Evolutionary conservation across 129 eudicot species (phyloP), one percentile per base, ranked within the genome.

Genomic region (Tanacetum coccineum): DNA sequence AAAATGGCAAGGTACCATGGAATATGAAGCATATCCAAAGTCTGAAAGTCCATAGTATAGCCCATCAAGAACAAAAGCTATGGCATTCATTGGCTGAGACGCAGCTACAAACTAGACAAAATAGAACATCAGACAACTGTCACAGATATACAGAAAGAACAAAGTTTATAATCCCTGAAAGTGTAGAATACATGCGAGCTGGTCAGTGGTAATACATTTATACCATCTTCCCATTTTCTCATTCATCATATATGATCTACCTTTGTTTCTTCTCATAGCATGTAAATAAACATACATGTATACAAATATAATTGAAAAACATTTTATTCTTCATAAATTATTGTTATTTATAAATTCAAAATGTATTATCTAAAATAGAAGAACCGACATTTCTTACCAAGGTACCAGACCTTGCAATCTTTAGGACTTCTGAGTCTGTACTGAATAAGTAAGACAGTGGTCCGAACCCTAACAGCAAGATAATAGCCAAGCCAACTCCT

Each of bases 1-100:
- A 67, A 51, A 13, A 44, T 49, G 26, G 22, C 40, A 75, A 19
- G 21, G 9, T 82, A 94, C 99, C 99, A 80, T 89, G 25, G 99
- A 89, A 80, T 84, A 89, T 19, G 97, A 86, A 57, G 97, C 99
- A 59, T 76, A 94, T 70, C 70, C 83, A 8, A 86, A 94, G 75
- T 94, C 99, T 42, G 95, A 89, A 71, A 87, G 92, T 71, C 99
- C 97, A 66, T 94, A 94, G 71, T 94, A 94, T 57, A 94, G 83
- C 55, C 99, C 99, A 76, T 94, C 99, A 62, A 89, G 73, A 78
- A 89, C 99, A 81, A 94, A 94, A 15, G 97, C 99, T 47, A 94
- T 62, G 40, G 99, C 99, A 70, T 94, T 94, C 75, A 89, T 65
- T 17, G 95, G 96, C 77, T 94, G 99, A 49, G 95, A 85, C 73